Conservation (phyloP, 768 basidiomycete species). For the Termitomyces sp. region DNA sequence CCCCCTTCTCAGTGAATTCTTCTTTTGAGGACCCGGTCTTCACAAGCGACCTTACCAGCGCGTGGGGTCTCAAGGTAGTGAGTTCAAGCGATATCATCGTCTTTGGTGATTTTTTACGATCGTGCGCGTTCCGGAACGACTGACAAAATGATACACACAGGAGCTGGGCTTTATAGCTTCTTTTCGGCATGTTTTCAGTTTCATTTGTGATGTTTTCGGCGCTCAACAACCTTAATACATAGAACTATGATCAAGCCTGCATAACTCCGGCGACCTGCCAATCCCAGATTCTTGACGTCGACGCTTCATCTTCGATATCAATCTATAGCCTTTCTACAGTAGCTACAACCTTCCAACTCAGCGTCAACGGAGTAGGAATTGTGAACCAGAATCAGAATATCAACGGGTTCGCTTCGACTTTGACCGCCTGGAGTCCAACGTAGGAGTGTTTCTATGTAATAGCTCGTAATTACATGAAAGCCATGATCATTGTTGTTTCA, state of each 20-base stretch:
- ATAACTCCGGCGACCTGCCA: conserved; percentile 48
- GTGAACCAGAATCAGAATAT: conserved; percentile 47
- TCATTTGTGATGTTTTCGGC: background rate
- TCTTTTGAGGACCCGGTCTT: conserved; percentile 55
- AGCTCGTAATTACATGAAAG: too few relatives aligned
- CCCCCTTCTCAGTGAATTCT: conserved; percentile 49
- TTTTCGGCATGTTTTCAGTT: conserved; percentile 39
- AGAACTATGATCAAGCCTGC: conserved; percentile 57
- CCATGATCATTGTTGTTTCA: too few relatives aligned
- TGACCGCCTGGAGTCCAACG: conserved; percentile 43
- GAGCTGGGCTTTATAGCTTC: conserved; percentile 71
- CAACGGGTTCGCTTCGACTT: conserved; percentile 57
- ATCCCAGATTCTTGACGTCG: conserved; percentile 51
- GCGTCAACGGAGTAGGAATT: conserved; percentile 43
- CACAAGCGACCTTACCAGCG: conserved; percentile 31
- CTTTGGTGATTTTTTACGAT: conserved; percentile 44
- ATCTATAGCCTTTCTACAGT: conserved; percentile 65
- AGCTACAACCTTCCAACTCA: conserved; percentile 50
- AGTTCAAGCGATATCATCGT: conserved; percentile 57
- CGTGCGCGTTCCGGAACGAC: background rate
- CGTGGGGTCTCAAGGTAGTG: conserved; percentile 58
- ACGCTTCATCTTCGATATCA: conserved; percentile 43
- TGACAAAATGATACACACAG: conserved; percentile 24
- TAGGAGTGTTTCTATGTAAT: background rate
- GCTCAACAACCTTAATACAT: background rate